Evolutionary conservation across 306 rosid species (phyloP).

Genomic region (Quercus ilex): DNA sequence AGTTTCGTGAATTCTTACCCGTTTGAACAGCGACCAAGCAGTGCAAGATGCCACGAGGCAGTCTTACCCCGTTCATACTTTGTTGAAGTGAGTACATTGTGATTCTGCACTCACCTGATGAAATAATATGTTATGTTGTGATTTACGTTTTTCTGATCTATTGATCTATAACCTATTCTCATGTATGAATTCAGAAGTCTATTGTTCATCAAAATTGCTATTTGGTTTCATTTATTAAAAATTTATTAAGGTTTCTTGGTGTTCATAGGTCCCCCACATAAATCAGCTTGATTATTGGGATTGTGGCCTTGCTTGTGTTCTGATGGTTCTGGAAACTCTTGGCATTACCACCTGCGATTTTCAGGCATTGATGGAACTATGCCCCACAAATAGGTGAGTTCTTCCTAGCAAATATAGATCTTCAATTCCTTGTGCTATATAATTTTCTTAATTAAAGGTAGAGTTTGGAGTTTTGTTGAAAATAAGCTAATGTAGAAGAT

Average conservation of each 20-base stretch:
- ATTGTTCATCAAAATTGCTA: background rate
- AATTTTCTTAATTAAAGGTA: constrained; percentile 20
- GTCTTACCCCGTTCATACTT: constrained; percentile 42
- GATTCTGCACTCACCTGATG: constrained; percentile 5
- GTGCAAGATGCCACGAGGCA: constrained; percentile 31
- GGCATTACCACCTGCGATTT: constrained; percentile 53
- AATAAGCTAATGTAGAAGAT: constrained; percentile 7
- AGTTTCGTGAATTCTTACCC: constrained; percentile 40
- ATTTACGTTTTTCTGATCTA: too few relatives aligned
- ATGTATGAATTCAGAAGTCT: background rate
- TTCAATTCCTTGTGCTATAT: constrained; percentile 25
- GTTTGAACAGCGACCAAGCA: constrained; percentile 33
- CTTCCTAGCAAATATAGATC: constrained; percentile 15
- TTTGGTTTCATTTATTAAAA: background rate
- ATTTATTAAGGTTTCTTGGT: constrained; percentile 12
- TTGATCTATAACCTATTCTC: background rate
- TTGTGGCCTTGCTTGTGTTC: constrained; percentile 94
- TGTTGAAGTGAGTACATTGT: constrained; percentile 61
- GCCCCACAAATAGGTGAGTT: constrained; percentile 74
- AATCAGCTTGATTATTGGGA: constrained; percentile 90
- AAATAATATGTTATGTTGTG: too few relatives aligned
- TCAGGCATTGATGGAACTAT: constrained; percentile 58
- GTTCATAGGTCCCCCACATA: constrained; percentile 77
- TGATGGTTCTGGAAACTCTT: constrained; percentile 70
- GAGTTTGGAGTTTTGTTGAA: constrained; percentile 6